Evolutionary conservation across 2,329 filamentous ascomycete genomes (phyloP), one percentile per base, ranked within the genome.

Genomic region (Trichoderma oligosporum): DNA sequence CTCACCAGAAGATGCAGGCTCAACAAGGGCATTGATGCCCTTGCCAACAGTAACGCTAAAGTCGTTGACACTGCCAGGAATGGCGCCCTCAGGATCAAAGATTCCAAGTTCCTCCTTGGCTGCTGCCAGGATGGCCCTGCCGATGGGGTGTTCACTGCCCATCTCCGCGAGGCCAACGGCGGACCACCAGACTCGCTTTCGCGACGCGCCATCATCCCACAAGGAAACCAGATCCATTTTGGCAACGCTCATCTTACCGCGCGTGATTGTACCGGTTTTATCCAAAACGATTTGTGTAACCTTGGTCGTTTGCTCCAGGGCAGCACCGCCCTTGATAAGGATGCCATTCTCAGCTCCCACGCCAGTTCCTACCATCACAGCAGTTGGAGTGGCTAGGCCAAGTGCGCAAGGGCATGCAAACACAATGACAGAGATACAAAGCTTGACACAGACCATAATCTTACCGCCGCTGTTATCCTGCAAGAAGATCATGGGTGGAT

Each of bases 341-440:
- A 99, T 99, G 22, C 94, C 94, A 65, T 96, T 88, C 72, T 97
- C 89, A 2, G 94, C 94, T 49, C 94, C 94, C 29, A 97, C 86
- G 59, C 94, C 94, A n/a, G 94, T 97, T 41, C 94, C 94, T 27
- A 99, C 94, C 94, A 99, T 97, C 70, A 99, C 92, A 2, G 94
- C 94, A 0, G 94, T 99, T 2, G 94, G 94, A 1, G 94, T 97
- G 22, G 91, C 92, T 16, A 99, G 81, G 56, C 94, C 94, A n/a
- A 99, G 83, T 1, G 94, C 94, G 69, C 94, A 99, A 16, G 94
- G 94, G 68, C 94, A 99, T 4, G 94, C 94, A 71, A 99, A 97
- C 18, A 97, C 94, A 68, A 99, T 96, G 63, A 99, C 94, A 0
- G 94, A 96, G 65, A 99, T 99, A 74, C 94, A 97, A 14, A 99